These are phyloP conservation scores for Tetracladium setigerum DNA, from an alignment of 495 filamentous ascomycete genomes.

Conservation along the genomic window DNA sequence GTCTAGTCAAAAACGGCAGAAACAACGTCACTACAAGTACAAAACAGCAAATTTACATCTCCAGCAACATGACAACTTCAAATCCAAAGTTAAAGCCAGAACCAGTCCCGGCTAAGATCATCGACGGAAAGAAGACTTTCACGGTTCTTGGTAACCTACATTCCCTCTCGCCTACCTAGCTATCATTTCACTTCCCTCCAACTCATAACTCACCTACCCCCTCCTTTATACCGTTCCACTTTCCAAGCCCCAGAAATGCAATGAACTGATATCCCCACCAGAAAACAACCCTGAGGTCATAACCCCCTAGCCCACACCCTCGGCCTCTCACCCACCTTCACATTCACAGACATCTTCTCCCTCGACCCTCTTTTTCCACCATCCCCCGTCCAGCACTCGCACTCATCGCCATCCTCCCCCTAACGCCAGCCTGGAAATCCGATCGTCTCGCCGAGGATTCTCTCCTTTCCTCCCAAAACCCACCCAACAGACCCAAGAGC, in stretches of 20 bases:
- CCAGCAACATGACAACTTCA: constrained; percentile 6
- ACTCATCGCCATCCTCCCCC: constrained; percentile 75
- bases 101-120: constrained; percentile 8
- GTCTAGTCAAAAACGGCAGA: too few relatives aligned
- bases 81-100: too few relatives aligned
- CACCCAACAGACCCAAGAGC: constrained; percentile 16
- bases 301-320: constrained; percentile 65
- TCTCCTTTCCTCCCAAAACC: constrained; percentile 25
- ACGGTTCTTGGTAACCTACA: constrained; percentile 15
- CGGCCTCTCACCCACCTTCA: constrained; percentile 55
- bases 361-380: constrained; percentile 42
- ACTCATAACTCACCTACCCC: not conserved
- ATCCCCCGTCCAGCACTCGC: constrained; percentile 74
- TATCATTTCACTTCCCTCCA: not conserved
- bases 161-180: not conserved
- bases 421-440: constrained; percentile 58
- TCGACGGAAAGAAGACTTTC: constrained; percentile 20
- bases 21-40: not conserved
- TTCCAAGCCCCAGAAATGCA: not conserved
- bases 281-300: constrained; percentile 69
- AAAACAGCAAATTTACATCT: not conserved
- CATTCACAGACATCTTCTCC: constrained; percentile 53
- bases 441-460: constrained; percentile 50
- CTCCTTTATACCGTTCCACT: not conserved
- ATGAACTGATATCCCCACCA: too few relatives aligned